These are phyloP conservation scores for Russula vinacea DNA, from an alignment of 768 basidiomycete species.

Conservation along the genomic window DNA sequence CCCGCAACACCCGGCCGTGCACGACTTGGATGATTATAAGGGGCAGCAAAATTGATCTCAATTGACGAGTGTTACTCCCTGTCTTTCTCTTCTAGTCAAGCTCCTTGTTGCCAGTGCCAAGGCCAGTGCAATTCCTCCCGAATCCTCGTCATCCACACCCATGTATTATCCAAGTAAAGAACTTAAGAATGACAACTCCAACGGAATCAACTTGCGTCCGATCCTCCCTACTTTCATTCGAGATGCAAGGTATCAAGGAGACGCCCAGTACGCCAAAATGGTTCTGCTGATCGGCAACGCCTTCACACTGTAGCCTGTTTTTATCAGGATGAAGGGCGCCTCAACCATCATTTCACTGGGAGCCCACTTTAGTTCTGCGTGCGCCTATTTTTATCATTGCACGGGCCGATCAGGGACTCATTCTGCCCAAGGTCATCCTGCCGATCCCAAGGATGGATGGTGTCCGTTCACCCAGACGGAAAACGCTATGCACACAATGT, in stretches of 20 bases:
- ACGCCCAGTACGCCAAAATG: background rate
- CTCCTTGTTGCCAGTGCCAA: too few relatives aligned
- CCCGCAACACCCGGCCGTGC: too few relatives aligned
- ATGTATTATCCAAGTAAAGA: too few relatives aligned
- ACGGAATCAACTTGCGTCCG: background rate
- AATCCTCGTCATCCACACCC: too few relatives aligned
- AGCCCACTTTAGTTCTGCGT: constrained; percentile 10
- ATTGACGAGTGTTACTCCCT: too few relatives aligned
- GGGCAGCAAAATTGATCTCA: too few relatives aligned
- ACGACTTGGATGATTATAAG: too few relatives aligned
- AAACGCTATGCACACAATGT: constrained; percentile 7
- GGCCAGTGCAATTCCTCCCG: too few relatives aligned
- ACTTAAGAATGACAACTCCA: background rate
- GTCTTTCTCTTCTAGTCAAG: too few relatives aligned
- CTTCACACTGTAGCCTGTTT: background rate
- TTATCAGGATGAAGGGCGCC: background rate
- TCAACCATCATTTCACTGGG: background rate
- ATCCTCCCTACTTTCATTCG: background rate
- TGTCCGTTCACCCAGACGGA: constrained; percentile 17
- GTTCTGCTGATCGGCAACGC: too few relatives aligned
- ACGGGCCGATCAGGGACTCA: background rate
- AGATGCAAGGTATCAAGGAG: constrained; percentile 4
- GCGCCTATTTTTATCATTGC: background rate
- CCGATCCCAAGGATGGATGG: constrained; percentile 6
- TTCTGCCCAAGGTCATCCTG: constrained; percentile 2